These are phyloP conservation scores for Volvariella surrecta DNA, from an alignment of 1,284 basidiomycete genomes.

Conservation along the genomic window DNA sequence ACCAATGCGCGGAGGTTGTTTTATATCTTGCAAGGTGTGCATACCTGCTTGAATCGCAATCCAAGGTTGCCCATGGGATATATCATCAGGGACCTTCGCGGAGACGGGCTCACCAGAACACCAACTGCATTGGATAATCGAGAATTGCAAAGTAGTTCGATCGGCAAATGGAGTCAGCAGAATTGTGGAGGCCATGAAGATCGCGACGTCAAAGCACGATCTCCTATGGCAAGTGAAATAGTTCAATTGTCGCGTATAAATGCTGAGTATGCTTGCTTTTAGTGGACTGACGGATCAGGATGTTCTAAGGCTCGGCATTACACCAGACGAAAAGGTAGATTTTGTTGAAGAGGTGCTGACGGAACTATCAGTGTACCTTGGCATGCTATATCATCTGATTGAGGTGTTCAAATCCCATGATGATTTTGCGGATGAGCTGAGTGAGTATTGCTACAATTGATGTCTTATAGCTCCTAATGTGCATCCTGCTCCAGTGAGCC, in stretches of 20 bases:
- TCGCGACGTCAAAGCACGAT: slow-evolving; percentile 86
- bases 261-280: slow-evolving; percentile 7
- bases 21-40: slow-evolving; percentile 84
- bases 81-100: slow-evolving; percentile 72
- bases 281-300: slow-evolving; percentile 71
- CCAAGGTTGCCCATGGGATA: neutral
- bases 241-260: slow-evolving; percentile 6
- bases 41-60: slow-evolving; percentile 8
- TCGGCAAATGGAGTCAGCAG: slow-evolving; percentile 78
- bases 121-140: slow-evolving; percentile 93
- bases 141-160: slow-evolving; percentile 87
- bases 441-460: slow-evolving; percentile 42
- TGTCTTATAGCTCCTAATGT: slow-evolving; percentile 4
- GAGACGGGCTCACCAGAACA: slow-evolving; percentile 89
- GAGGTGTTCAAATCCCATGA: slow-evolving; percentile 90
- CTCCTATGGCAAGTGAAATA: slow-evolving; percentile 50
- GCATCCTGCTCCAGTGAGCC: slow-evolving; percentile 57
- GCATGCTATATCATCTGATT: slow-evolving; percentile 89
- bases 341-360: slow-evolving; percentile 83
- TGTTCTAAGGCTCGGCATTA: slow-evolving; percentile 58
- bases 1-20: slow-evolving; percentile 81
- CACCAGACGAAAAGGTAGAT: slow-evolving; percentile 63
- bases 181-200: slow-evolving; percentile 85
- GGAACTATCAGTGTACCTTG: slow-evolving; percentile 86
- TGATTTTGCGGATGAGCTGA: slow-evolving; percentile 91